Evolutionary conservation across 768 basidiomycete species (phyloP).

Genomic region (Suillus plorans): DNA sequence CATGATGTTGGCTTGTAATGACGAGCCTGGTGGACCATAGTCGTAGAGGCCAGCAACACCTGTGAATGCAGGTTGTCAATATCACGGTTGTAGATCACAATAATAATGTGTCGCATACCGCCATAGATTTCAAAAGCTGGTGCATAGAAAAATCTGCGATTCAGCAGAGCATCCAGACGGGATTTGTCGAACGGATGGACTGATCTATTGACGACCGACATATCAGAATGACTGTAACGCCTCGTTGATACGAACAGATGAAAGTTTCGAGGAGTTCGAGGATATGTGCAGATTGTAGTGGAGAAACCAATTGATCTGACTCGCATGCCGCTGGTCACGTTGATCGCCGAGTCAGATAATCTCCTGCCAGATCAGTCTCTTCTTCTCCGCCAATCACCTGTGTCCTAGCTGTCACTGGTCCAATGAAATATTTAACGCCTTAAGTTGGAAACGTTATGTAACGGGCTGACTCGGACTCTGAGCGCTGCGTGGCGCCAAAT

Average conservation of each 20-base stretch:
- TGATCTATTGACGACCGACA: constrained; percentile 67
- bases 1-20: constrained; percentile 95
- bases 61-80: constrained; percentile 27
- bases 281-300: not conserved
- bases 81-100: not conserved
- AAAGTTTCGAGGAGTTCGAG: not conserved
- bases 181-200: constrained; percentile 86
- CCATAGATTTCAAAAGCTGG: constrained; percentile 99
- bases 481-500: not conserved
- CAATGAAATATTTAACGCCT: not conserved
- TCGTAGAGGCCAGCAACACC: constrained; percentile 98
- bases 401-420: not conserved
- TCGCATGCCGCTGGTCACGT: constrained; percentile 19
- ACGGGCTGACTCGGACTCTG: not conserved
- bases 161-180: constrained; percentile 81
- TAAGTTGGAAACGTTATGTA: not conserved
- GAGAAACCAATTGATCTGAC: constrained; percentile 23
- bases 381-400: constrained; percentile 1
- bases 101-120: constrained; percentile 49
- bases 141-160: constrained; percentile 94
- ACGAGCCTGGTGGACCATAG: constrained; percentile 95
- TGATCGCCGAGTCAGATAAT: constrained; percentile 11
- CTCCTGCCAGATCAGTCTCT: constrained; percentile 9
- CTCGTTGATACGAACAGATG: not conserved
- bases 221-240: constrained; percentile 21